phyloP scores from a whole-genome alignment of 495 filamentous ascomycete species.

The Neurospora sp. region DNA sequence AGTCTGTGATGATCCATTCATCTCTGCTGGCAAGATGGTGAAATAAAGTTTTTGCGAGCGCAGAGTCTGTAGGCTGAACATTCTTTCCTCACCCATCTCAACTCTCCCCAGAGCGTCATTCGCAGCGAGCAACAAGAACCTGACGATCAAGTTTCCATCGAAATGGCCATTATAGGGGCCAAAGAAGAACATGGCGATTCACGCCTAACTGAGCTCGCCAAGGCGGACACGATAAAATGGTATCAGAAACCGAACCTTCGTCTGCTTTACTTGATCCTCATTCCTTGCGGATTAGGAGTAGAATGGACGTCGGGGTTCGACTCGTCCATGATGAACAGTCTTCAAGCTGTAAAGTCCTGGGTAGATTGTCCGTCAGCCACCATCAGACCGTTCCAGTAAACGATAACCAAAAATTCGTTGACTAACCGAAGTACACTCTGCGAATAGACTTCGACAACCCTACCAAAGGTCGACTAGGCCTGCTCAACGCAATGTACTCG shows the following conservation, averaged over 20 bases:
- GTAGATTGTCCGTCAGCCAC: slow-evolving; percentile 34
- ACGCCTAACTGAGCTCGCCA: slow-evolving; percentile 33
- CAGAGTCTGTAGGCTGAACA: neutral
- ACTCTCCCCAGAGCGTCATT: neutral
- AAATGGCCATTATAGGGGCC: slow-evolving; percentile 16
- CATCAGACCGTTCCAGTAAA: slow-evolving; percentile 7
- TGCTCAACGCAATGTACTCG: slow-evolving; percentile 32
- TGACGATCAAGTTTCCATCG: neutral
- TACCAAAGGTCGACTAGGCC: slow-evolving; percentile 23
- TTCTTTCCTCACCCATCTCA: neutral
- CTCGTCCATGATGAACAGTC: slow-evolving; percentile 53
- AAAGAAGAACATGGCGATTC: slow-evolving; percentile 25
- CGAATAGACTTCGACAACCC: slow-evolving; percentile 28
- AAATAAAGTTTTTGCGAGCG: neutral
- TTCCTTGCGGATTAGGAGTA: slow-evolving; percentile 54
- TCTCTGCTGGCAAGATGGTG: neutral
- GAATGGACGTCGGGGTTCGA: slow-evolving; percentile 61
- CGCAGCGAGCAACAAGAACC: neutral
- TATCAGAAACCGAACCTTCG: slow-evolving; percentile 56
- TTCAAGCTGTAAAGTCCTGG: slow-evolving; percentile 51
- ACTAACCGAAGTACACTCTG: neutral
- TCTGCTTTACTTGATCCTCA: slow-evolving; percentile 50
- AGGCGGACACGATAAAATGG: slow-evolving; percentile 45
- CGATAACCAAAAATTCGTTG: neutral
- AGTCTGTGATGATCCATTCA: neutral